These are phyloP conservation scores for Botrytis paeoniae DNA, from an alignment of 2,329 filamentous ascomycete genomes.

Conservation along the genomic window DNA sequence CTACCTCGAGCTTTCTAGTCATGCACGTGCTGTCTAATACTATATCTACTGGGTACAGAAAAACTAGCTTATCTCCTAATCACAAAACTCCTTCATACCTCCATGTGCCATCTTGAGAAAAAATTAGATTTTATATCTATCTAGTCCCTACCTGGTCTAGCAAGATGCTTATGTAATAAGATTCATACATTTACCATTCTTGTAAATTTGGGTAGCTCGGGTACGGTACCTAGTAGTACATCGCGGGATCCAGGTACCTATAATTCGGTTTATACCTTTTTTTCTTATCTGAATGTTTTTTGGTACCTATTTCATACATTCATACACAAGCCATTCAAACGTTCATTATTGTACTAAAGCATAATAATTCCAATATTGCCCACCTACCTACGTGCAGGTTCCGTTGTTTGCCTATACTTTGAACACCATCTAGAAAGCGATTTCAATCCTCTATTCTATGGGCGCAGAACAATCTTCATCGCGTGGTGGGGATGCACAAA, in stretches of 20 bases:
- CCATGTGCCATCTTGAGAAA: neutral
- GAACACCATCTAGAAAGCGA: neutral
- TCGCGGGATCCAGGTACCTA: neutral
- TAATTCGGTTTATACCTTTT: neutral
- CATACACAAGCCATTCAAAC: neutral
- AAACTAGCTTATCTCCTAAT: neutral
- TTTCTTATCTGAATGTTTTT: neutral
- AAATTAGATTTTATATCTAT: neutral
- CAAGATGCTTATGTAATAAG: neutral
- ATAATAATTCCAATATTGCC: neutral
- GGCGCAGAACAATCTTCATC: slow-evolving; percentile 32
- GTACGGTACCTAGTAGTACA: neutral
- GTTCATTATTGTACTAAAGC: neutral
- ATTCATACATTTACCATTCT: neutral
- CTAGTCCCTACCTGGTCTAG: neutral
- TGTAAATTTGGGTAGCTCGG: neutral
- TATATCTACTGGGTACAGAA: neutral
- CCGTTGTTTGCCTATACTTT: neutral
- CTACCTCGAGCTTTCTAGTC: neutral
- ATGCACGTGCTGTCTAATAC: neutral
- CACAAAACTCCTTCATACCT: neutral
- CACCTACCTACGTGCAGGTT: neutral
- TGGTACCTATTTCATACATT: neutral
- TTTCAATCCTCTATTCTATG: slow-evolving; percentile 21
- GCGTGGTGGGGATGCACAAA: slow-evolving; percentile 13